phyloP scores from a whole-genome alignment of 345 rosid genomes.

The Lagerstroemia speciosa region DNA sequence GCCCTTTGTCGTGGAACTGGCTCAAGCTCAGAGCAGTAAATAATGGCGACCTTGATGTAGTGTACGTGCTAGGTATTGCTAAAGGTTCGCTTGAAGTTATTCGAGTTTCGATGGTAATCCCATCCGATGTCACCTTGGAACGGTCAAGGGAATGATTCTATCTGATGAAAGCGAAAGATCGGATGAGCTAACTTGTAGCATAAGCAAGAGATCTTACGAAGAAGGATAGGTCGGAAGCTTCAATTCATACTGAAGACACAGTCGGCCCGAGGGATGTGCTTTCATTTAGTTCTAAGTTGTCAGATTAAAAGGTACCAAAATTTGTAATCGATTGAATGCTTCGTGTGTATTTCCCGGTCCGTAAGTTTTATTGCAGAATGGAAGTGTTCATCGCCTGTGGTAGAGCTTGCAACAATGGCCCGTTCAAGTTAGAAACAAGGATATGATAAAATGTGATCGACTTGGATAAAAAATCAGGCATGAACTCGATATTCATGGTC shows the following conservation, averaged over 20 bases:
- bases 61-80: too few species aligned
- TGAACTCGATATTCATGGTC: neutral
- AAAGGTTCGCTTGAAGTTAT: constrained; percentile 67
- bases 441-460: too few species aligned
- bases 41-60: constrained; percentile 10
- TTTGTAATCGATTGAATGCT: neutral
- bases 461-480: neutral
- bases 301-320: neutral
- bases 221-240: neutral
- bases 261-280: too few species aligned
- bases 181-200: too few species aligned
- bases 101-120: constrained; percentile 31
- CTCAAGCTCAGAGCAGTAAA: constrained; percentile 16
- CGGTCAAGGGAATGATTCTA: neutral
- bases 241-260: too few species aligned
- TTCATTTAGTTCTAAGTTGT: neutral
- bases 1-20: neutral
- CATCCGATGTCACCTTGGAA: neutral
- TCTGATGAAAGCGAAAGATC: neutral
- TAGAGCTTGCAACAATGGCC: too few species aligned
- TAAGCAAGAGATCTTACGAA: neutral
- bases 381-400: neutral
- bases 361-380: too few species aligned
- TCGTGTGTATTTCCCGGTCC: too few species aligned
- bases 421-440: too few species aligned